Percentiles rank a stretch among this genome's conserved stretches.
Evolutionary conservation across 1,139 yeast genomes (phyloP).

Genomic region (Taphrina flavorubra): DNA sequence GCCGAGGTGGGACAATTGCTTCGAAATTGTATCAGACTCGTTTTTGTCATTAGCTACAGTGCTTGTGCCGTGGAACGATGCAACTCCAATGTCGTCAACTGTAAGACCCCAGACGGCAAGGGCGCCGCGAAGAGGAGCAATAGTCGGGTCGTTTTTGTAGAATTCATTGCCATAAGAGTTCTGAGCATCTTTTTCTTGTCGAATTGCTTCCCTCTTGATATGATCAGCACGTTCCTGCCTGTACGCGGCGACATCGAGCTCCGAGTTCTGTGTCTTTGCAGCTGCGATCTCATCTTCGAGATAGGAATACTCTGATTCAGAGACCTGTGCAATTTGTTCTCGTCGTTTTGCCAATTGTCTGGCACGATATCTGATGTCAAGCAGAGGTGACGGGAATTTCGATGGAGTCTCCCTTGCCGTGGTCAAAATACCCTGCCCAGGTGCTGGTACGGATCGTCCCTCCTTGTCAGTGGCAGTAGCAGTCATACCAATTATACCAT

Average conservation of each 20-base stretch:
- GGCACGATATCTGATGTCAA: slow-evolving; percentile 91
- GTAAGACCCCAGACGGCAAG: slow-evolving; percentile 91
- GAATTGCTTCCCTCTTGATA: slow-evolving; percentile 79
- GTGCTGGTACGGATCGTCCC: slow-evolving; percentile 99
- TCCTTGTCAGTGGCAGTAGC: slow-evolving; percentile 98
- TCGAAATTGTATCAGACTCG: slow-evolving; percentile 87
- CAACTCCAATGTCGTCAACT: slow-evolving; percentile 92
- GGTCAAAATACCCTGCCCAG: slow-evolving; percentile 98
- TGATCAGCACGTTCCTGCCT: slow-evolving; percentile 85
- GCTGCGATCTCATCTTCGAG: slow-evolving; percentile 72
- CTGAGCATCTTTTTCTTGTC: slow-evolving; percentile 88
- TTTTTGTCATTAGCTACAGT: slow-evolving; percentile 98
- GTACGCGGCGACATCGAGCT: slow-evolving; percentile 58
- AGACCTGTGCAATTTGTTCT: slow-evolving; percentile 80
- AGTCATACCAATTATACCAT: slow-evolving; percentile 90
- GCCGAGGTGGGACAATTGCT: slow-evolving; percentile 93
- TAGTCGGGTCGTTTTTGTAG: slow-evolving; percentile 87
- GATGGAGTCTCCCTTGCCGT: slow-evolving; percentile 91
- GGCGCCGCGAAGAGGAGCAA: slow-evolving; percentile 96
- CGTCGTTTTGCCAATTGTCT: slow-evolving; percentile 86
- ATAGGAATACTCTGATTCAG: slow-evolving; percentile 75
- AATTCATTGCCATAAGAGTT: slow-evolving; percentile 95
- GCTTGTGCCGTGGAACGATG: slow-evolving; percentile 99
- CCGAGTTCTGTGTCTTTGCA: slow-evolving; percentile 54
- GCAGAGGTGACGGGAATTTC: slow-evolving; percentile 78